Conservation (phyloP, 2,329 filamentous ascomycete genomes). For the Dryadomyces sulphureus region DNA sequence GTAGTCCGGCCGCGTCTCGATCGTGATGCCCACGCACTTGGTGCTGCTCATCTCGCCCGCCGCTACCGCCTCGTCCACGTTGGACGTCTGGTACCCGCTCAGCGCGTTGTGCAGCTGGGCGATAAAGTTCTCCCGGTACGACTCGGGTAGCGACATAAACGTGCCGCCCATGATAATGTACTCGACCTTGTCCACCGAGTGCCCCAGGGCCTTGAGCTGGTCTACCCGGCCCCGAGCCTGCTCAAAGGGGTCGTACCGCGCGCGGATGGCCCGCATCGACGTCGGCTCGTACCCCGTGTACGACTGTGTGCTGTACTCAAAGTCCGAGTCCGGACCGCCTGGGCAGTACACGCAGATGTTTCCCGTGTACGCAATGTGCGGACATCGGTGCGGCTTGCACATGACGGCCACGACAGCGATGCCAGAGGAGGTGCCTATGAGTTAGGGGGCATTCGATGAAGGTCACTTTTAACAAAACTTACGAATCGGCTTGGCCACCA, state of each 20-base stretch:
- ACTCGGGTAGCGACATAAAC: constrained; percentile 88
- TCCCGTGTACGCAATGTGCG: constrained; percentile 94
- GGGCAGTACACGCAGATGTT: constrained; percentile 99
- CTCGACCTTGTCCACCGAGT: constrained; percentile 97
- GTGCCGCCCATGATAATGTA: constrained; percentile 99
- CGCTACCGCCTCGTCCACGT: constrained; percentile 89
- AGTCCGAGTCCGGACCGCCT: constrained; percentile 92
- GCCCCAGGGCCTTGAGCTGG: constrained; percentile 87
- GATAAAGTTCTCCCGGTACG: constrained; percentile 87
- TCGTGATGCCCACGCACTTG: constrained; percentile 97
- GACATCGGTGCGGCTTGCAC: constrained; percentile 97
- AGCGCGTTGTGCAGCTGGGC: constrained; percentile 92
- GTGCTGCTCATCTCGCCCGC: constrained; percentile 90
- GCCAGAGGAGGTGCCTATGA: constrained; percentile 71
- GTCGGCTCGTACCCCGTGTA: constrained; percentile 98
- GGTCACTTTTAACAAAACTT: constrained; percentile 17
- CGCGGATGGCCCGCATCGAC: constrained; percentile 94
- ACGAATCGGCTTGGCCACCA: constrained; percentile 94
- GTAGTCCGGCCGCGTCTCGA: constrained; percentile 94
- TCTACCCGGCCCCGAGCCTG: constrained; percentile 92
- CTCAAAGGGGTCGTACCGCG: constrained; percentile 94
- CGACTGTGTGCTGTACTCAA: constrained; percentile 97
- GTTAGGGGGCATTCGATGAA: neutral
- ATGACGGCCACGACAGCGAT: constrained; percentile 98
- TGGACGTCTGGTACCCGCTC: constrained; percentile 84